These are phyloP conservation scores for Colletotrichum magnum DNA, from an alignment of 2,329 filamentous ascomycete species.

Conservation along the genomic window DNA sequence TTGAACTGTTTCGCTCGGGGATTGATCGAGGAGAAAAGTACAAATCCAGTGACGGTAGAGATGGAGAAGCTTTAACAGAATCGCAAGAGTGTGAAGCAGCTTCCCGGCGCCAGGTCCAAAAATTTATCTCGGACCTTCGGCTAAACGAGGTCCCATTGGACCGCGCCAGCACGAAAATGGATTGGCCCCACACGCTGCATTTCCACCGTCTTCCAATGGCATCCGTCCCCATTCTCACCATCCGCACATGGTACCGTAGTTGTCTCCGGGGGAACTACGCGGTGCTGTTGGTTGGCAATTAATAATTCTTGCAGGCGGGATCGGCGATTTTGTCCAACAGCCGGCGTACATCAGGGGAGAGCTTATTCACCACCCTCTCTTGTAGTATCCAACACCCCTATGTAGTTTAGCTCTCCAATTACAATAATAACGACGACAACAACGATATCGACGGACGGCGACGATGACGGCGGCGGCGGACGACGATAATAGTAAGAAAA, in stretches of 20 bases:
- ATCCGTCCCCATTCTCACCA: constrained; percentile 44
- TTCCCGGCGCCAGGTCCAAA: constrained; percentile 48
- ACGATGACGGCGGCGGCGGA: no score
- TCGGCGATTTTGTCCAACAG: constrained; percentile 9
- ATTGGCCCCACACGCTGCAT: constrained; percentile 47
- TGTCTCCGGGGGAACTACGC: constrained; percentile 16
- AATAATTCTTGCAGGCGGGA: neutral
- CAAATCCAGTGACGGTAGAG: constrained; percentile 42
- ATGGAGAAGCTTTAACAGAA: constrained; percentile 32
- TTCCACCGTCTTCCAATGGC: constrained; percentile 57
- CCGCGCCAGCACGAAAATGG: constrained; percentile 48
- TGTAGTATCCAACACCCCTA: no score
- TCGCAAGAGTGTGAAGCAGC: neutral
- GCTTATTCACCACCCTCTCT: no score
- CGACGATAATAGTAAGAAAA: no score
- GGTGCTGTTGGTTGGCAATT: constrained; percentile 10
- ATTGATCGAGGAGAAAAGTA: constrained; percentile 47
- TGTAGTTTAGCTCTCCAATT: no score
- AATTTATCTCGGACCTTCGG: constrained; percentile 59
- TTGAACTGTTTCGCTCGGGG: constrained; percentile 45
- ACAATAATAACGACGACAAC: no score
- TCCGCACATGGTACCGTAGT: constrained; percentile 34
- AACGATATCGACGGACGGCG: no score
- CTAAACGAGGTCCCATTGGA: constrained; percentile 54
- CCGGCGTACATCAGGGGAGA: neutral